These are phyloP conservation scores for Cladosporium cucumerinum DNA, from an alignment of 2,329 filamentous ascomycete species.

Conservation along the genomic window DNA sequence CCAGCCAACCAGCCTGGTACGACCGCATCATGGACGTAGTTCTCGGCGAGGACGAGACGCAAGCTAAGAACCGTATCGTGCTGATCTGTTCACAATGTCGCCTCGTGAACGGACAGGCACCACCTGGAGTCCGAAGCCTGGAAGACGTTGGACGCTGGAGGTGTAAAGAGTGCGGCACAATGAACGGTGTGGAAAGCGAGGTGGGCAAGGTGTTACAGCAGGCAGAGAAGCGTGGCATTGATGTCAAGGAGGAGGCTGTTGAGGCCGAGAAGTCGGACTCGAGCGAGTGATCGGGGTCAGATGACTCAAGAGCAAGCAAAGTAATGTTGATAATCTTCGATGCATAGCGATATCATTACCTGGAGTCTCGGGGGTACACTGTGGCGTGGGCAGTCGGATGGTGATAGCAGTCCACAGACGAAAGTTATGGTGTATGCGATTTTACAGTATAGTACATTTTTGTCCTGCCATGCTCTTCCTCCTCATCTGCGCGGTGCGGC, in stretches of 20 bases:
- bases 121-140: slow-evolving; percentile 73
- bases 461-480: not conserved
- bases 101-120: slow-evolving; percentile 92
- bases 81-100: slow-evolving; percentile 80
- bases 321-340: not conserved
- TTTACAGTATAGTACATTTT: not conserved
- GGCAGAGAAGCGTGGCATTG: slow-evolving; percentile 27
- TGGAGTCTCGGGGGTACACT: not conserved
- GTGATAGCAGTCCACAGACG: not conserved
- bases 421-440: not conserved
- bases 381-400: not conserved
- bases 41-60: slow-evolving; percentile 90
- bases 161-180: slow-evolving; percentile 77
- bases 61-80: slow-evolving; percentile 83
- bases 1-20: slow-evolving; percentile 67
- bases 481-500: not conserved
- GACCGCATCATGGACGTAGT: slow-evolving; percentile 89
- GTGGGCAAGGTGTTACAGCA: slow-evolving; percentile 61
- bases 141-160: slow-evolving; percentile 83
- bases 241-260: not conserved
- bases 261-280: not conserved
- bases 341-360: not conserved
- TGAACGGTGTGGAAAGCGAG: slow-evolving; percentile 80
- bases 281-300: not conserved
- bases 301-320: not conserved